Evolutionary conservation across 129 eudicot species (phyloP).

Genomic region (Chrysanthemum makinoi): DNA sequence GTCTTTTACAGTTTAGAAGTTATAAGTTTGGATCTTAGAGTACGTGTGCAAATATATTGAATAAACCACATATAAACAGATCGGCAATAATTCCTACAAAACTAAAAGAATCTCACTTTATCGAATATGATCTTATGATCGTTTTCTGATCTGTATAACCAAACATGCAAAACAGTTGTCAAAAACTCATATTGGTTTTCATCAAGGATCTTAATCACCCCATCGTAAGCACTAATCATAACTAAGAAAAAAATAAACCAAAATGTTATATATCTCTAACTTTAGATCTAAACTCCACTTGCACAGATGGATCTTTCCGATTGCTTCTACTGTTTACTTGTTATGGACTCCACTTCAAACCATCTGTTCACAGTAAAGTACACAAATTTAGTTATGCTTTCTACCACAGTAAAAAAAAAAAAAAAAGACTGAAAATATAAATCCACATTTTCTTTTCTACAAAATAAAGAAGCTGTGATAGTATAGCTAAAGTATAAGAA

Average conservation of each 20-base stretch:
- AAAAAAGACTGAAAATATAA: neutral
- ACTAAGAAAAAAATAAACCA: constrained; percentile 31
- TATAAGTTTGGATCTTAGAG: too few relatives aligned
- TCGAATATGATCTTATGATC: neutral
- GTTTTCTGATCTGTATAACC: constrained; percentile 12
- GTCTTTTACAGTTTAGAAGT: too few relatives aligned
- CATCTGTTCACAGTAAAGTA: constrained; percentile 44
- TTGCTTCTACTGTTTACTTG: constrained; percentile 29
- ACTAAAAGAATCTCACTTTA: neutral
- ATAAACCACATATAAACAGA: too few relatives aligned
- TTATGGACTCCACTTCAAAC: constrained; percentile 46
- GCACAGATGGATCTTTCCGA: constrained; percentile 30
- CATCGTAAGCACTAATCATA: constrained; percentile 37
- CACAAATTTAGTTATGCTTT: constrained; percentile 21
- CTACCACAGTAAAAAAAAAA: constrained; percentile 2
- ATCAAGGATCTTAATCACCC: constrained; percentile 26
- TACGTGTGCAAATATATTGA: too few relatives aligned
- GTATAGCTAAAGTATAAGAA: neutral
- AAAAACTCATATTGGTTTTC: constrained; percentile 23
- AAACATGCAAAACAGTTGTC: constrained; percentile 25
- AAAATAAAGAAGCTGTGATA: neutral
- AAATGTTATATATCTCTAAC: constrained; percentile 31
- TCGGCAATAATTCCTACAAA: neutral
- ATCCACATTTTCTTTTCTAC: neutral
- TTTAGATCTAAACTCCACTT: constrained; percentile 37